phyloP scores from a whole-genome alignment of 495 filamentous ascomycete genomes.

The Penicillium psychrofluorescens region DNA sequence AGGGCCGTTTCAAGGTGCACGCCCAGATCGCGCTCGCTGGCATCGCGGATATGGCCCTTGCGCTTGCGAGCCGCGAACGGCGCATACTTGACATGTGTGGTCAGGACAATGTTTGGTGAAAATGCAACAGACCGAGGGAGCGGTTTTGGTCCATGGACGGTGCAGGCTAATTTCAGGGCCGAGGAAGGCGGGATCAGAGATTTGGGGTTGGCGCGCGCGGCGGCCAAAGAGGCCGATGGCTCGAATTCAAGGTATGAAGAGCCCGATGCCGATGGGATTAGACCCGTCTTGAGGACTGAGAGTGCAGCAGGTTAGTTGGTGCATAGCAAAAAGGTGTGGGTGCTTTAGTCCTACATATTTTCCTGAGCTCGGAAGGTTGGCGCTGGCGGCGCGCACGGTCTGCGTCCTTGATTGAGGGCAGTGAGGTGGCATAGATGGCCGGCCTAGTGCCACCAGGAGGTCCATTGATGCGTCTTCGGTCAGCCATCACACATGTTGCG shows the following conservation, averaged over 20 bases:
- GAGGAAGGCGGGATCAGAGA: conserved; percentile 45
- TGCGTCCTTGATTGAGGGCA: conserved; percentile 28
- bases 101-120: conserved; percentile 82
- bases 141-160: conserved; percentile 87
- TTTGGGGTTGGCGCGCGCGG: conserved; percentile 38
- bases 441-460: conserved; percentile 70
- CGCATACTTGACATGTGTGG: conserved; percentile 90
- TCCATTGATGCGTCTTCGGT: conserved; percentile 87
- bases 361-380: conserved; percentile 60
- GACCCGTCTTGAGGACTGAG: conserved; percentile 79
- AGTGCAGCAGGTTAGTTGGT: conserved; percentile 6
- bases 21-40: conserved; percentile 79
- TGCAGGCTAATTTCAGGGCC: conserved; percentile 81
- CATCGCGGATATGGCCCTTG: conserved; percentile 80
- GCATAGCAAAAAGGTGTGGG: background rate
- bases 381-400: conserved; percentile 44
- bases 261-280: conserved; percentile 88
- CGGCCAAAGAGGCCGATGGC: conserved; percentile 42
- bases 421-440: conserved; percentile 54
- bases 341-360: conserved; percentile 62
- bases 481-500: conserved; percentile 51
- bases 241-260: conserved; percentile 91
- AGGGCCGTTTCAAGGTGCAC: conserved; percentile 88
- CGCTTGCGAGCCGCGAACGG: conserved; percentile 81
- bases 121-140: conserved; percentile 84